A percentile compares a stretch with the other conserved stretches of the same genome.
phyloP scores from a whole-genome alignment of 2,329 filamentous ascomycete species.

The Lachnellula suecica region DNA sequence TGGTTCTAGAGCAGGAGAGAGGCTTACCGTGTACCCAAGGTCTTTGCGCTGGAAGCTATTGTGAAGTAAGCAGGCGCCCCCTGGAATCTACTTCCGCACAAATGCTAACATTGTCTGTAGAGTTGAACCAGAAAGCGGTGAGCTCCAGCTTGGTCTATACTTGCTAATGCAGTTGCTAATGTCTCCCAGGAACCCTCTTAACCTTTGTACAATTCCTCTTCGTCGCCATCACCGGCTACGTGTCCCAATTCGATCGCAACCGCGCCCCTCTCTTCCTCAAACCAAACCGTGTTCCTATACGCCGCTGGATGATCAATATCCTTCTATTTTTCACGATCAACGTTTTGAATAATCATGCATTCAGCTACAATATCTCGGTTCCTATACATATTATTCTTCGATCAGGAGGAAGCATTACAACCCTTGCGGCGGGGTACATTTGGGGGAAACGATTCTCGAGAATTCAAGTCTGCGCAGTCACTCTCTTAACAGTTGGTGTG shows the following conservation, averaged over 20 bases:
- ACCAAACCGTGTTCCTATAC: slow-evolving; percentile 76
- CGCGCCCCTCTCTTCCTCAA: slow-evolving; percentile 71
- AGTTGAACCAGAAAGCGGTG: slow-evolving; percentile 82
- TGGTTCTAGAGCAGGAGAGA: slow-evolving; percentile 8
- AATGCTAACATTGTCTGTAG: slow-evolving; percentile 40
- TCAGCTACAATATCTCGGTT: slow-evolving; percentile 94
- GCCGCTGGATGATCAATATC: slow-evolving; percentile 86
- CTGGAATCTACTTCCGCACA: slow-evolving; percentile 22
- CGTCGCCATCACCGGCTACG: slow-evolving; percentile 74
- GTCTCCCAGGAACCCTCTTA: slow-evolving; percentile 67
- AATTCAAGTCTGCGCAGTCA: slow-evolving; percentile 78
- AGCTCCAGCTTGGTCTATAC: slow-evolving; percentile 18
- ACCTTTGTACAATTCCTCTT: slow-evolving; percentile 90
- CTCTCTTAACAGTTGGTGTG: slow-evolving; percentile 82
- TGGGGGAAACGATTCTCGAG: slow-evolving; percentile 83
- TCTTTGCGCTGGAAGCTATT: slow-evolving; percentile 94
- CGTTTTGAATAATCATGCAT: slow-evolving; percentile 95
- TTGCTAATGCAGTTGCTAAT: slow-evolving; percentile 15
- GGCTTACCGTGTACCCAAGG: slow-evolving; percentile 50
- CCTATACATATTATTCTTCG: slow-evolving; percentile 95
- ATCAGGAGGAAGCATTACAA: slow-evolving; percentile 93
- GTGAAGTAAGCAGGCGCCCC: slow-evolving; percentile 68
- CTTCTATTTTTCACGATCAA: slow-evolving; percentile 91
- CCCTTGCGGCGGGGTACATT: slow-evolving; percentile 85
- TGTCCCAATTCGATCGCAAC: slow-evolving; percentile 69